phyloP scores from a whole-genome alignment of 805 yeast species.

The Pichia californica region DNA sequence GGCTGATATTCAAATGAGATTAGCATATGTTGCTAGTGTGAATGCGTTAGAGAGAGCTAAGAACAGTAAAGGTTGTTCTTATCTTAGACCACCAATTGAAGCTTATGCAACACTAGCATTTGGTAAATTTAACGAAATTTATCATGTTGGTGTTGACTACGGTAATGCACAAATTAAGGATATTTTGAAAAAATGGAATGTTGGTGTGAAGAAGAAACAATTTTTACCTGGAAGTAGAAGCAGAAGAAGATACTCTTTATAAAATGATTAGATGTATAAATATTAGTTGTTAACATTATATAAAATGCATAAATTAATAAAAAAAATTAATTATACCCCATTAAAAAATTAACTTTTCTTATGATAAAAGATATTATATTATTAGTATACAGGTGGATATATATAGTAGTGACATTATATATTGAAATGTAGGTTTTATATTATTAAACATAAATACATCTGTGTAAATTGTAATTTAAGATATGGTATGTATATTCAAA shows the following conservation, averaged over 20 bases:
- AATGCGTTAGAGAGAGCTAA: conserved; percentile 88
- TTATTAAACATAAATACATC: too few species aligned
- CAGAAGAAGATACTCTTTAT: conserved; percentile 62
- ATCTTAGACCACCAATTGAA: conserved; percentile 92
- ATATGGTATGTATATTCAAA: too few species aligned
- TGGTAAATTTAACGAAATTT: conserved; percentile 85
- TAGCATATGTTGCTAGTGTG: conserved; percentile 93
- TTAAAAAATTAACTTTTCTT: too few species aligned
- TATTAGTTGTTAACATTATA: too few species aligned
- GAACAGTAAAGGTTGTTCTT: conserved; percentile 73
- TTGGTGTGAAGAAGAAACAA: conserved; percentile 22
- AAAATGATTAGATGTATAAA: conserved; percentile 10
- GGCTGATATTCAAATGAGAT: conserved; percentile 89
- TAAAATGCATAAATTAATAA: too few species aligned
- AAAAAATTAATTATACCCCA: too few species aligned
- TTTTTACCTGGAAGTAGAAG: conserved; percentile 5
- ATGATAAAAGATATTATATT: too few species aligned
- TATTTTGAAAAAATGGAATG: conserved; percentile 39
- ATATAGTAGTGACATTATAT: too few species aligned
- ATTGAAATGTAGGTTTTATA: too few species aligned
- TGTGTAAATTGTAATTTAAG: too few species aligned
- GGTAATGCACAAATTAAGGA: conserved; percentile 53
- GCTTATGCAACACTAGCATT: conserved; percentile 87
- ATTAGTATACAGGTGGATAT: too few species aligned
- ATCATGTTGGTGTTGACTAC: conserved; percentile 69